phyloP scores from a whole-genome alignment of 1,284 basidiomycete species.

The Boletus albobrunnescens region DNA sequence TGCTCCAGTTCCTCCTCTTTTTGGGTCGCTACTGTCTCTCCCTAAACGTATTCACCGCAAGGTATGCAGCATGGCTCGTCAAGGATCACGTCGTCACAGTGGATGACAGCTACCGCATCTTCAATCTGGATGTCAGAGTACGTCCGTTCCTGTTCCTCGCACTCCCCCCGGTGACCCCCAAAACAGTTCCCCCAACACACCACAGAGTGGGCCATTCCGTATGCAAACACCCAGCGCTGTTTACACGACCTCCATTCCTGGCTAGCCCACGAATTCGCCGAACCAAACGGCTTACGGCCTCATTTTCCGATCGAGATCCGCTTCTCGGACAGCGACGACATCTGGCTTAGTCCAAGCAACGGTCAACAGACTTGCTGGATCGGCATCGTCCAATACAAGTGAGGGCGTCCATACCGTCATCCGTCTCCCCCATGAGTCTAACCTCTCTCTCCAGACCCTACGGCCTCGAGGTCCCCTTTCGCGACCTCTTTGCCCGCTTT shows the following conservation, averaged over 20 bases:
- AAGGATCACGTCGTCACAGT: constrained; percentile 48
- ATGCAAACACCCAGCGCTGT: constrained; percentile 58
- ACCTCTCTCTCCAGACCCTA: constrained; percentile 93
- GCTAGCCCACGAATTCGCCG: constrained; percentile 65
- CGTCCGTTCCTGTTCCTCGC: no score
- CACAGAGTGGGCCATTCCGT: constrained; percentile 91
- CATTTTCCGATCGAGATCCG: constrained; percentile 96
- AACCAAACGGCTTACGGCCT: constrained; percentile 72
- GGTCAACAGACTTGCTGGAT: constrained; percentile 87
- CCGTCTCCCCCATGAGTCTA: no score
- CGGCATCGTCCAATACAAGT: constrained; percentile 95
- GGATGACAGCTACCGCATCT: constrained; percentile 74
- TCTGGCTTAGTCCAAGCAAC: constrained; percentile 89
- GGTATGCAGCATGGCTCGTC: constrained; percentile 61
- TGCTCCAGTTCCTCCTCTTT: constrained; percentile 79
- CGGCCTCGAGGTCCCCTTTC: constrained; percentile 84
- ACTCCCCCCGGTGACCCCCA: no score
- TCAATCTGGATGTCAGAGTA: constrained; percentile 82
- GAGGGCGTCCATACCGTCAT: no score
- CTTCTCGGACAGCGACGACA: constrained; percentile 85
- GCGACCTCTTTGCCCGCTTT: constrained; percentile 76
- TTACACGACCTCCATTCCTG: constrained; percentile 74
- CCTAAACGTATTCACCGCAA: constrained; percentile 53
- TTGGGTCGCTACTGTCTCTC: constrained; percentile 54
- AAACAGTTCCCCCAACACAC: constrained; percentile 77